Conservation (phyloP, 345 rosid species). For the Cardamine occulta region DNA sequence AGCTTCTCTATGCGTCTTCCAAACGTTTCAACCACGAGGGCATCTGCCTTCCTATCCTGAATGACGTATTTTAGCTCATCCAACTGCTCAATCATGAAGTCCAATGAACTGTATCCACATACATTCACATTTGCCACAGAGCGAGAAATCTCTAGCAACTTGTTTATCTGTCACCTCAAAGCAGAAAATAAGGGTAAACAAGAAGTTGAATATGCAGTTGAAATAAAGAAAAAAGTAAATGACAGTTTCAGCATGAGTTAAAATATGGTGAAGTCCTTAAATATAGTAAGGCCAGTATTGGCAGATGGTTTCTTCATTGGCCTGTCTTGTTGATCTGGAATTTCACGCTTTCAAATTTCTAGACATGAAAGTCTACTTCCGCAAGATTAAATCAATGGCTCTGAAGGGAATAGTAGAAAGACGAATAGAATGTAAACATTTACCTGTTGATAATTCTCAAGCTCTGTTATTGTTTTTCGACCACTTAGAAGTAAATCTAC, state of each 20-base stretch:
- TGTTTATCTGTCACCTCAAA: slow-evolving; percentile 64
- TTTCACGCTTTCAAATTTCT: background rate
- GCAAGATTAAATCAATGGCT: background rate
- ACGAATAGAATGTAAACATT: slow-evolving; percentile 6
- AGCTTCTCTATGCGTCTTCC: slow-evolving; percentile 97
- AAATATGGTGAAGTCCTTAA: background rate
- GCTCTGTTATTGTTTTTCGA: slow-evolving; percentile 71
- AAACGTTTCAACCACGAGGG: slow-evolving; percentile 93
- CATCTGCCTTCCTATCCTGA: slow-evolving; percentile 96
- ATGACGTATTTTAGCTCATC: slow-evolving; percentile 87
- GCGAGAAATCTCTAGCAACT: slow-evolving; percentile 77
- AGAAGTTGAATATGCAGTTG: slow-evolving; percentile 20
- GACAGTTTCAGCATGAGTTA: slow-evolving; percentile 2
- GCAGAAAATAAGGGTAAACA: background rate
- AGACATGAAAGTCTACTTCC: slow-evolving; percentile 11
- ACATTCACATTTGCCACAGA: slow-evolving; percentile 72
- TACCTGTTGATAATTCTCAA: slow-evolving; percentile 87
- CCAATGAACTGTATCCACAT: slow-evolving; percentile 68
- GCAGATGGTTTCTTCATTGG: background rate
- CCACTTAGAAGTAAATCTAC: slow-evolving; percentile 79
- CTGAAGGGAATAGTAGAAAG: background rate
- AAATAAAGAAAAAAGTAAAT: slow-evolving; percentile 4
- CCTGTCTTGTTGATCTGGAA: background rate
- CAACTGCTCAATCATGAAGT: slow-evolving; percentile 73
- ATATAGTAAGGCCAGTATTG: background rate